Conservation (phyloP, 148 eudicot species). For the Camellia japonica region DNA sequence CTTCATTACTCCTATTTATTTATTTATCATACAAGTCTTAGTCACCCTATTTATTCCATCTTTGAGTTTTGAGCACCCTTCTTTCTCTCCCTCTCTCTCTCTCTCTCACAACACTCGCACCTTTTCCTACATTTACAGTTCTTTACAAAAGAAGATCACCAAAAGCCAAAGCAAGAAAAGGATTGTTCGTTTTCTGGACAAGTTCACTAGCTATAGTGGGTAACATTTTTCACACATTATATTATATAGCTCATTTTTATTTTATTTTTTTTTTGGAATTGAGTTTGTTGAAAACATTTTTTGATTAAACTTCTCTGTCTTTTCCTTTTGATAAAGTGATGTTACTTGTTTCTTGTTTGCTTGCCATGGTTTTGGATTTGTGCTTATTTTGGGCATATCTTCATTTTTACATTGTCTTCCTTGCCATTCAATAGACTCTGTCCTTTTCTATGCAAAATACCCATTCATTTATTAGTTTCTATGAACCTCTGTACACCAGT, state of each 20-base stretch:
- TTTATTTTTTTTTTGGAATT: not conserved
- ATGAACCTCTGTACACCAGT: not conserved
- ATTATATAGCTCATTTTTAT: not conserved
- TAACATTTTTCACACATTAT: not conserved
- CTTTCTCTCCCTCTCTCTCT: not conserved
- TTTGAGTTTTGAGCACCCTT: not conserved
- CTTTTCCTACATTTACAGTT: not conserved
- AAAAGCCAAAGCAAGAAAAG: not conserved
- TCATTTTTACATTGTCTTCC: not conserved
- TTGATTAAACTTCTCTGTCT: not conserved
- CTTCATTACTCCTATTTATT: not conserved
- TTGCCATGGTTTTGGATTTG: not conserved
- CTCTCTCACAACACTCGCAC: not conserved
- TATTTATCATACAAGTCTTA: not conserved
- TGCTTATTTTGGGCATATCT: not conserved
- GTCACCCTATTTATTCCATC: not conserved
- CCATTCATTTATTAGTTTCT: not conserved
- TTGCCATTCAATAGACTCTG: not conserved
- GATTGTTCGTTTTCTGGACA: not conserved
- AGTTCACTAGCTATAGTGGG: not conserved
- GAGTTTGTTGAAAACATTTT: not conserved
- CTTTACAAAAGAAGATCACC: not conserved
- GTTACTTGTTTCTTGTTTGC: not conserved
- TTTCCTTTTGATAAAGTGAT: not conserved
- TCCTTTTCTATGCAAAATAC: not conserved